A percentile compares a stretch with the other conserved stretches of the same genome.
Conservation (phyloP, 176 grass and related monocot species). For the Rhynchospora tenuis region DNA sequence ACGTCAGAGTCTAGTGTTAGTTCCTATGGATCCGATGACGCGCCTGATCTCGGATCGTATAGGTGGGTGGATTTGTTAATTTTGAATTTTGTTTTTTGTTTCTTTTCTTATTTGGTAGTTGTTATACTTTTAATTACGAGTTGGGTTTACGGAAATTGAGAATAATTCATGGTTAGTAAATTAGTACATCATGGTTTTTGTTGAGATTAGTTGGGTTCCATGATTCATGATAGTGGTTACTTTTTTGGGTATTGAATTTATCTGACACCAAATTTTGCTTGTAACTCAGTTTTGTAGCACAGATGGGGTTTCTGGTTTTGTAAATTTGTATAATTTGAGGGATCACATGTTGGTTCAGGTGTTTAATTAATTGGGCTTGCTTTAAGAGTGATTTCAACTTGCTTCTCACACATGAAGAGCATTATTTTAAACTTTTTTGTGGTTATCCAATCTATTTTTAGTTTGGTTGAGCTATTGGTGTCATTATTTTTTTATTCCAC, state of each 20-base stretch:
- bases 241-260: not conserved
- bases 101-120: not conserved
- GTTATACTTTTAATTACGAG: not conserved
- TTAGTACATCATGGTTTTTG: not conserved
- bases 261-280: not conserved
- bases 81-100: not conserved
- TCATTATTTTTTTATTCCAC: not conserved
- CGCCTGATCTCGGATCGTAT: slow-evolving; percentile 25
- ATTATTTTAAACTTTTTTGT: not conserved
- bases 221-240: not conserved
- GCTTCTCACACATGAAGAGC: slow-evolving; percentile 3
- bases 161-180: not conserved
- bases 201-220: not conserved
- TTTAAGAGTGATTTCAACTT: slow-evolving; percentile 22
- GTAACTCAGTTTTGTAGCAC: not conserved
- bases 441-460: not conserved
- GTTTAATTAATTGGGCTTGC: slow-evolving; percentile 20
- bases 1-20: slow-evolving; percentile 39
- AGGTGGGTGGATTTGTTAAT: slow-evolving; percentile 37
- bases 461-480: slow-evolving; percentile 17
- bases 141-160: slow-evolving; percentile 13
- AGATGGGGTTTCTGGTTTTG: not conserved
- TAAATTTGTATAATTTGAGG: slow-evolving; percentile 13
- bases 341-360: slow-evolving; percentile 21
- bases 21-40: slow-evolving; percentile 68